Percentiles rank a stretch among this genome's conserved stretches.
These are phyloP conservation scores for Phalaenopsis equestris DNA, from an alignment of 106 monocot genomes.

Conservation along the genomic window DNA sequence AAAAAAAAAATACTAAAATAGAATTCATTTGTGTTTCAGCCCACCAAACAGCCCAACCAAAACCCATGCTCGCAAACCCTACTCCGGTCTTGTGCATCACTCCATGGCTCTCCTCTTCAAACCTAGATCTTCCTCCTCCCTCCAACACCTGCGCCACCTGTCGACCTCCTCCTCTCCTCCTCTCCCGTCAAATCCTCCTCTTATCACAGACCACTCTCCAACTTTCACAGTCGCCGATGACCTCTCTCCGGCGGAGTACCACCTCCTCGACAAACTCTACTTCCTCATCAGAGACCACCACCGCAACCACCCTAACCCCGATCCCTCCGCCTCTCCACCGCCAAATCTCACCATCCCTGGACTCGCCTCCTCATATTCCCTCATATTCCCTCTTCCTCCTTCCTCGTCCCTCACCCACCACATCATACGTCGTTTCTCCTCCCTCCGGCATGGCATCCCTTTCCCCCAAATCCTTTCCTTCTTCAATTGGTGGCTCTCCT, in stretches of 20 bases:
- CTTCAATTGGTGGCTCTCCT: conserved; percentile 57
- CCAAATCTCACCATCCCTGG: conserved; percentile 29
- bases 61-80: too few species aligned
- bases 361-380: conserved; percentile 20
- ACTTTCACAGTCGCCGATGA: background rate
- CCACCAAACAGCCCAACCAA: too few species aligned
- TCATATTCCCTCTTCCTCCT: conserved; percentile 13
- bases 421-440: conserved; percentile 45
- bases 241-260: conserved; percentile 19
- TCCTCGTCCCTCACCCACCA: conserved; percentile 25
- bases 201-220: background rate
- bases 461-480: conserved; percentile 55
- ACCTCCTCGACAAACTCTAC: conserved; percentile 30
- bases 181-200: background rate
- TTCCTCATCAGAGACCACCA: conserved; percentile 40
- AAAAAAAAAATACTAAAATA: too few species aligned
- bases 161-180: background rate
- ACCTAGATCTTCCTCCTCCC: background rate
- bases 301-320: conserved; percentile 17
- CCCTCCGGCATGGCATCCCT: conserved; percentile 43
- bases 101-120: conserved; percentile 23
- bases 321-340: conserved; percentile 15
- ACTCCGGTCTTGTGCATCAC: too few species aligned
- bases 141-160: conserved; percentile 4
- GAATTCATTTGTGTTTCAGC: too few species aligned